Evolutionary conservation across 306 rosid species (phyloP).

Genomic region (Canavalia gladiata): DNA sequence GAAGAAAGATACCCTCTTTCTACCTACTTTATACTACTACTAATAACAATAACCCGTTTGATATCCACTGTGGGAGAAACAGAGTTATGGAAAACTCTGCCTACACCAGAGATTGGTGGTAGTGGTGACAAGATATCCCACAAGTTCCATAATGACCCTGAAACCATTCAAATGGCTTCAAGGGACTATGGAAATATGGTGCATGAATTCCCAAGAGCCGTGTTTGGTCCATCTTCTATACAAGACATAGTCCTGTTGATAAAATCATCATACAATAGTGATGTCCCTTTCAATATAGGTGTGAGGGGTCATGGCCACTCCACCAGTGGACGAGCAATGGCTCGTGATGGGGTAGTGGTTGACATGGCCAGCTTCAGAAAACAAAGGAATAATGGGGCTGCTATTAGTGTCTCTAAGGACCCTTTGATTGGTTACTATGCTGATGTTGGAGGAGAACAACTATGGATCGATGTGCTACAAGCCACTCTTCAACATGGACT

Average conservation of each 20-base stretch:
- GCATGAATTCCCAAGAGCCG: constrained; percentile 59
- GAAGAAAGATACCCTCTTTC: constrained; percentile 43
- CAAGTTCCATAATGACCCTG: constrained; percentile 59
- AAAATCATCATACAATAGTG: constrained; percentile 52
- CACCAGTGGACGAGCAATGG: constrained; percentile 76
- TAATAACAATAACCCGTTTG: constrained; percentile 55
- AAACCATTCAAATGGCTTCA: constrained; percentile 62
- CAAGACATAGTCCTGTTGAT: constrained; percentile 58
- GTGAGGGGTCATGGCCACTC: constrained; percentile 83
- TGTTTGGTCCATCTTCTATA: constrained; percentile 68
- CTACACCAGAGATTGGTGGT: constrained; percentile 37
- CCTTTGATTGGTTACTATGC: constrained; percentile 57
- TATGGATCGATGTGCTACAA: constrained; percentile 70
- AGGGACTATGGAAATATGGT: constrained; percentile 72
- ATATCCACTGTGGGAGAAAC: constrained; percentile 56
- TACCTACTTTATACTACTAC: constrained; percentile 42
- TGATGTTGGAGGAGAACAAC: constrained; percentile 79
- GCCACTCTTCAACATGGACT: constrained; percentile 64
- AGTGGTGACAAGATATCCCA: constrained; percentile 29
- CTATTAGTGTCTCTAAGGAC: constrained; percentile 46
- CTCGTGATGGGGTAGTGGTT: constrained; percentile 68
- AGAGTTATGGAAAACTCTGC: constrained; percentile 40
- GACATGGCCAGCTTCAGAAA: constrained; percentile 62
- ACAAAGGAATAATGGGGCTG: constrained; percentile 29
- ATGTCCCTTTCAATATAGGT: constrained; percentile 60